phyloP scores from a whole-genome alignment of 78 protist species.

The Dictyostelium firmibasis region DNA sequence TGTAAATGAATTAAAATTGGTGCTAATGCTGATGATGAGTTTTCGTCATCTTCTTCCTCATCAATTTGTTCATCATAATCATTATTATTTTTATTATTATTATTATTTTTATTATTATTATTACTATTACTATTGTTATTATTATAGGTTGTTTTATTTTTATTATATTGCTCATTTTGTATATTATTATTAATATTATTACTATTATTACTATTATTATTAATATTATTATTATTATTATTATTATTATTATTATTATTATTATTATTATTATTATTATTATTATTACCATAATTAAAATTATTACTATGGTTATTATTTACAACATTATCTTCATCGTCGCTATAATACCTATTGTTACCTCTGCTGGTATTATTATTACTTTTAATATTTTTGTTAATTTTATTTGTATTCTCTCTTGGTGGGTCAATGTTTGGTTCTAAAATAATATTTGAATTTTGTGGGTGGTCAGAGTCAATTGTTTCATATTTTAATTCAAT shows the following conservation, averaged over 20 bases:
- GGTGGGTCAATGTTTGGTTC: neutral
- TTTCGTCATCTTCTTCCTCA: neutral
- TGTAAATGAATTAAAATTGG: conserved; percentile 15
- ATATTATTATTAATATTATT: too few species aligned
- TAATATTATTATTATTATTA: neutral
- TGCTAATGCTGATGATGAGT: neutral
- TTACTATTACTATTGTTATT: neutral
- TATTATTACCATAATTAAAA: neutral
- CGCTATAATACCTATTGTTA: neutral
- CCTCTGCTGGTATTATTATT: neutral
- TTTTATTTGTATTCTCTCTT: neutral
- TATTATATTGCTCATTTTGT: too few species aligned
- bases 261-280: too few species aligned
- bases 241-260: too few species aligned
- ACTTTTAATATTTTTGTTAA: neutral
- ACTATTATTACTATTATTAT: neutral
- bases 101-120: neutral
- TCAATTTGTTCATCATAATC: neutral
- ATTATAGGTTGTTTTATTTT: neutral
- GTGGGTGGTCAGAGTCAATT: neutral
- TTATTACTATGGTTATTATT: neutral
- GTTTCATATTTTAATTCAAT: neutral
- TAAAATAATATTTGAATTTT: neutral
- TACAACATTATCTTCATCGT: neutral
- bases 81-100: neutral